Base-by-base conservation (phyloP, 768 basidiomycete species). In the Termitomyces eurrhizus region DNA sequence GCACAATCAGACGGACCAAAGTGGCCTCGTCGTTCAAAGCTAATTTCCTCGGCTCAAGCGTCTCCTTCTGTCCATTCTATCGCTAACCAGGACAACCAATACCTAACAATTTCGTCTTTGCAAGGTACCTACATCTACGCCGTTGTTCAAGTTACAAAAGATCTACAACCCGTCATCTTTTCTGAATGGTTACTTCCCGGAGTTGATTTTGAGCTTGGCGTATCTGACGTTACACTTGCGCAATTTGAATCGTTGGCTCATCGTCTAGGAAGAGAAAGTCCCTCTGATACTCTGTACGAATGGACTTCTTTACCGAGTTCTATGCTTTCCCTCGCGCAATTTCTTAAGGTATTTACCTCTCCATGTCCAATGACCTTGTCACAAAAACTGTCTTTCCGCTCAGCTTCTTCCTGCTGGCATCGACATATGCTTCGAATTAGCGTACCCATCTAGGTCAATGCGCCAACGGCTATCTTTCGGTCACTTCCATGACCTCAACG, bases 81-180 rank as follows among this genome's bases (percentile, higher is more conserved):
- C 9, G 73, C 76, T 33, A 77, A 80, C 57, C 74, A 77, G 26
- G 32, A 11, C 32, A 73, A 77, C 50, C 85, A 85, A 64, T 79
- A 84, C 7, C 80, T 93, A 65, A 95, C 93, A 0, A 85, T 95
- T 37, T 93, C 93, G 3, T 98, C 97, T 4, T 80, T 98, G 16
- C 83, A 85, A 33, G 96, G 95, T n/a, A 87, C 84, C 66, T 96
- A 95, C 75, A 77, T 96, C 39, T 88, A 92, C 67, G 77, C 90
- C 52, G 83, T 90, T 37, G 85, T 98, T 9, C 97, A 99, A 74
- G 90, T 98, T 59, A 98, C 97, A 7, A 83, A 87, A 60, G 97
- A 99, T 72, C 74, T 89, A 33, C 85, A 94, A n/a, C 92, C 97
- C 0, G 94, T 99, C 45, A 80, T 92, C 0, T 97, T 80, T 69